Percentiles rank a stretch among this genome's conserved stretches.
Evolutionary conservation across 2,329 filamentous ascomycete genomes (phyloP).

Genomic region (Basipetospora sp.): DNA sequence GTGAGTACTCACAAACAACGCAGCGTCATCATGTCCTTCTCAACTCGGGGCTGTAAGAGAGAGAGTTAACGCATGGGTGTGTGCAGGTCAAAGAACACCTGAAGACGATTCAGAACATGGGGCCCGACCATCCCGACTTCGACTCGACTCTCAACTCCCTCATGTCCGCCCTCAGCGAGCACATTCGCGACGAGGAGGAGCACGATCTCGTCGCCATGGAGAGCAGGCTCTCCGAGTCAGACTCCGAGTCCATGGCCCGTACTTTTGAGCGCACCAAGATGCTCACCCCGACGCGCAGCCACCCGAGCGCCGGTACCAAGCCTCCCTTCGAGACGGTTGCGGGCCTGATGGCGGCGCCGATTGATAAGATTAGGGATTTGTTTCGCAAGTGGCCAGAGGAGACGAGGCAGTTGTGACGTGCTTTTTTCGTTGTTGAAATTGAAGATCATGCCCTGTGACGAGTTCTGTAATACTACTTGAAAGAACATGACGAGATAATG

Average conservation of each 20-base stretch:
- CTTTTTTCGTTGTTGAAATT: no score
- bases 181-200: slow-evolving; percentile 36
- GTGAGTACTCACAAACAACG: no score
- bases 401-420: no score
- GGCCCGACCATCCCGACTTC: slow-evolving; percentile 25
- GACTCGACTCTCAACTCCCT: slow-evolving; percentile 26
- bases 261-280: slow-evolving; percentile 37
- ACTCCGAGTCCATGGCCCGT: slow-evolving; percentile 22
- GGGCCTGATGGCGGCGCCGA: slow-evolving; percentile 38
- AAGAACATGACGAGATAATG: no score
- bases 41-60: background rate
- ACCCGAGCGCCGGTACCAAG: slow-evolving; percentile 34
- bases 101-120: slow-evolving; percentile 32
- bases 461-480: no score
- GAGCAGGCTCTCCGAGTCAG: slow-evolving; percentile 18
- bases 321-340: slow-evolving; percentile 41
- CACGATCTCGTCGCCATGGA: slow-evolving; percentile 35
- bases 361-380: slow-evolving; percentile 40
- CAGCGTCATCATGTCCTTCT: background rate
- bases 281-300: slow-evolving; percentile 36
- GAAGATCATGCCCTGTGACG: no score
- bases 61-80: no score
- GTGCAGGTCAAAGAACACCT: slow-evolving; percentile 35
- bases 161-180: slow-evolving; percentile 26
- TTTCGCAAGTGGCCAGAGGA: slow-evolving; percentile 38